Evolutionary conservation across 306 rosid genomes (phyloP).

Genomic region (Lathyrus aphaca): DNA sequence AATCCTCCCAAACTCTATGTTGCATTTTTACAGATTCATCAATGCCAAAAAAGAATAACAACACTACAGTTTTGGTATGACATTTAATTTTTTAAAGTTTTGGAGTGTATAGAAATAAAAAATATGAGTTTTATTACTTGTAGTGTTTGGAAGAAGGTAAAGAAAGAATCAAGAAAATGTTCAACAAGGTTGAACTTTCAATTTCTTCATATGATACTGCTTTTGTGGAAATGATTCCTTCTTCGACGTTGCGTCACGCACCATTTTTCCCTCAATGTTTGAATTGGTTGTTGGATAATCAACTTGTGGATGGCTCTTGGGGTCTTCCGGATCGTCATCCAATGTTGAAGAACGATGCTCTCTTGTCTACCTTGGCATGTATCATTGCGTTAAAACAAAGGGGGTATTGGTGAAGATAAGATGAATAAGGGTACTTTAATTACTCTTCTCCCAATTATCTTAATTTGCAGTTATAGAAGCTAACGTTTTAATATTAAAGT

Average conservation of each 20-base stretch:
- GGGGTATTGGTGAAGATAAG: conserved; percentile 68
- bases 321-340: conserved; percentile 56
- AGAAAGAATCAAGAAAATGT: conserved; percentile 63
- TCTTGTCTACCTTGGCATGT: conserved; percentile 74
- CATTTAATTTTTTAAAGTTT: no score
- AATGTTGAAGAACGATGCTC: conserved; percentile 62
- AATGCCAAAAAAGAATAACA: no score
- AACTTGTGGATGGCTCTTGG: conserved; percentile 85
- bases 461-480: no score
- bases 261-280: conserved; percentile 80
- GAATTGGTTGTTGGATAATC: conserved; percentile 74
- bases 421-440: conserved; percentile 70
- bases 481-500: no score
- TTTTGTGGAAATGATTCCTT: conserved; percentile 90
- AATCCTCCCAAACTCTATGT: no score
- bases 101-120: no score
- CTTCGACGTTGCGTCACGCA: conserved; percentile 48
- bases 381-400: conserved; percentile 68
- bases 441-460: no score
- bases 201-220: conserved; percentile 88
- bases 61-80: no score
- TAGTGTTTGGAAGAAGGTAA: conserved; percentile 62
- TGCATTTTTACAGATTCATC: no score
- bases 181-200: conserved; percentile 70
- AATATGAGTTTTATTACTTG: no score